Percentiles rank a stretch among this genome's conserved stretches.
Evolutionary conservation across 805 yeast species (phyloP).

Genomic region (Clavispora asparagi): DNA sequence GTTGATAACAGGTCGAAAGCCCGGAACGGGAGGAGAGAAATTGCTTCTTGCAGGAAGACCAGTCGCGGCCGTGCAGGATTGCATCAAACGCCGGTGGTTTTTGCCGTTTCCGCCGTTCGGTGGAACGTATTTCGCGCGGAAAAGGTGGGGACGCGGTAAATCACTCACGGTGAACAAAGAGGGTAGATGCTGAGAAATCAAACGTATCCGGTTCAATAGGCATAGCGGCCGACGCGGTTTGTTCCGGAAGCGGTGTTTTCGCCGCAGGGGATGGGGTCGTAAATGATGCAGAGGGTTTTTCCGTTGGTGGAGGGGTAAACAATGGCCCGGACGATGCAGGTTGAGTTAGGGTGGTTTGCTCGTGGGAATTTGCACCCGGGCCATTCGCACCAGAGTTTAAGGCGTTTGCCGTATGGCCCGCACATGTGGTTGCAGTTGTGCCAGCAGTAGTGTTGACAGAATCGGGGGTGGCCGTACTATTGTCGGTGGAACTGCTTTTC

Average conservation of each 20-base stretch:
- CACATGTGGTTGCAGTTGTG: no score
- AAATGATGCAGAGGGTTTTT: neutral
- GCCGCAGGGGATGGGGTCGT: neutral
- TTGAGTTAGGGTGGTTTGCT: neutral
- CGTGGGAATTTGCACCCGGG: neutral
- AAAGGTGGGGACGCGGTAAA: neutral
- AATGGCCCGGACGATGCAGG: no score
- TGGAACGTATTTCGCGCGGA: conserved; percentile 6
- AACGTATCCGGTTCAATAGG: neutral
- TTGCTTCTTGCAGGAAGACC: neutral
- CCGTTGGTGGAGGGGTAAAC: neutral
- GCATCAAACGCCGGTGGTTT: neutral
- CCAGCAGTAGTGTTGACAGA: no score
- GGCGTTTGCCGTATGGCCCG: no score
- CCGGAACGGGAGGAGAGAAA: neutral
- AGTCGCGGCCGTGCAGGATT: neutral
- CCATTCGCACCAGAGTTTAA: neutral
- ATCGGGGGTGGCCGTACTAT: no score
- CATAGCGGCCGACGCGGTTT: neutral
- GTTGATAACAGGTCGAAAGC: neutral
- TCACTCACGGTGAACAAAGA: conserved; percentile 4
- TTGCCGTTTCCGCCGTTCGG: neutral
- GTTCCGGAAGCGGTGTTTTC: neutral
- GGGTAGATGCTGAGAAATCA: conserved; percentile 7
- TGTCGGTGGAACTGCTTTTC: no score